Percentiles rank a stretch among this genome's conserved stretches.
Conservation (phyloP, 2,329 filamentous ascomycete species). For the Cladosporium sp. region DNA sequence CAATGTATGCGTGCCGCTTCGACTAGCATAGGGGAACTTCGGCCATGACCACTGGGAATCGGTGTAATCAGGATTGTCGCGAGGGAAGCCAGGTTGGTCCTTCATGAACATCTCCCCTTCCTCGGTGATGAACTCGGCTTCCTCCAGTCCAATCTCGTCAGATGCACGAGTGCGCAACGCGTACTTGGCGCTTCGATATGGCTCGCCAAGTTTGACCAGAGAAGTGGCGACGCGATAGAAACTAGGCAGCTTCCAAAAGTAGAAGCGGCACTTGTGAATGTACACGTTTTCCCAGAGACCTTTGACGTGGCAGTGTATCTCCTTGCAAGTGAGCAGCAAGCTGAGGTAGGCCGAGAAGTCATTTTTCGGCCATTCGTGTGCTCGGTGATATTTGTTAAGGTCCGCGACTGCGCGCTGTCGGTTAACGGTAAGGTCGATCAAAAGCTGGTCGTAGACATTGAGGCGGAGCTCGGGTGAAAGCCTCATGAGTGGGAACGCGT, state of each 20-base stretch:
- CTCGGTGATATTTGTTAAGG: not conserved
- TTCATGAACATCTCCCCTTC: not conserved
- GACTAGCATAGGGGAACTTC: not conserved
- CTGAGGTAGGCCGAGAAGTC: not conserved
- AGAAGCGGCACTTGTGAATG: not conserved
- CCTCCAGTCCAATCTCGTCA: not conserved
- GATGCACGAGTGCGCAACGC: not conserved
- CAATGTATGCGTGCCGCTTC: not conserved
- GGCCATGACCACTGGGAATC: not conserved
- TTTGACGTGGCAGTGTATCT: not conserved
- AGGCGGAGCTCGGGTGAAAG: conserved; percentile 21
- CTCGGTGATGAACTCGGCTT: not conserved
- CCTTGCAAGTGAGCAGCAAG: not conserved
- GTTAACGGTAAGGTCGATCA: conserved; percentile 1
- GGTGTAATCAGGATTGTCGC: not conserved
- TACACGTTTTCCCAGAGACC: not conserved
- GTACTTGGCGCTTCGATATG: not conserved
- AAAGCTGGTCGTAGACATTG: conserved; percentile 10
- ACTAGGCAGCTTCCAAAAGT: not conserved
- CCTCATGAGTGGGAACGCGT: conserved; percentile 1
- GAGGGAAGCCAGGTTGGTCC: not conserved
- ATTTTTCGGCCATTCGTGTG: not conserved
- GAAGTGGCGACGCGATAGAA: not conserved
- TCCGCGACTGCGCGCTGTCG: not conserved
- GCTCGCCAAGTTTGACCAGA: not conserved